Evolutionary conservation across 1,284 basidiomycete species (phyloP).

Genomic region (Austroboletus olivaceoglutinosus): DNA sequence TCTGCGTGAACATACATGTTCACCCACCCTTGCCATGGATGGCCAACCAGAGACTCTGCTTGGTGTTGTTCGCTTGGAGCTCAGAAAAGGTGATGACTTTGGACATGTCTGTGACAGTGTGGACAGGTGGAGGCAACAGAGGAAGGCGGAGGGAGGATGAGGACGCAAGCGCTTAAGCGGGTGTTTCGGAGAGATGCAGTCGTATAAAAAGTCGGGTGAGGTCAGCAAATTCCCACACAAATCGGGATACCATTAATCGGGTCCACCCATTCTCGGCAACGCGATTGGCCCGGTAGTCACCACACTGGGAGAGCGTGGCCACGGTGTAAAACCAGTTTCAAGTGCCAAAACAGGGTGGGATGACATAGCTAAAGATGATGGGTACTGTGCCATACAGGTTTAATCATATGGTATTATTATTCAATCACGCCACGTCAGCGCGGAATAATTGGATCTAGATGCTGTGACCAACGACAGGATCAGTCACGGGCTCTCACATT

Average conservation of each 20-base stretch:
- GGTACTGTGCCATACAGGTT: no score
- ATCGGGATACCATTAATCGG: conserved; percentile 4
- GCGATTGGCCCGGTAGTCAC: not conserved
- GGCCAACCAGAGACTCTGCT: conserved; percentile 77
- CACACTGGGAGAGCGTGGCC: not conserved
- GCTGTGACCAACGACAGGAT: no score
- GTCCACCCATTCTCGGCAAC: not conserved
- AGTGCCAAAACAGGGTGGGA: no score
- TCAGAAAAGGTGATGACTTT: conserved; percentile 71
- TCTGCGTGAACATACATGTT: conserved; percentile 15
- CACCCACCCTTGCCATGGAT: conserved; percentile 78
- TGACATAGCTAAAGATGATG: no score
- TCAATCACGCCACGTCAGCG: not conserved
- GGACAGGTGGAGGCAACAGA: conserved; percentile 17
- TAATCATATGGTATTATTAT: no score
- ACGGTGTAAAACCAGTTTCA: no score
- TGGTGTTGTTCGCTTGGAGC: conserved; percentile 71
- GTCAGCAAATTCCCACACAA: conserved; percentile 28
- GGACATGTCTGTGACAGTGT: conserved; percentile 35
- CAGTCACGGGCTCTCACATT: no score
- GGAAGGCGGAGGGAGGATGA: conserved; percentile 19
- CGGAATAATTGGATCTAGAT: no score
- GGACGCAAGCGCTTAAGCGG: conserved; percentile 10
- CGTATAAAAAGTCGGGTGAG: conserved; percentile 25
- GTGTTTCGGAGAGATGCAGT: conserved; percentile 4